Percentiles rank a stretch among this genome's conserved stretches.
phyloP scores from a whole-genome alignment of 2,329 filamentous ascomycete species.

The Sordariomycetes sp. region DNA sequence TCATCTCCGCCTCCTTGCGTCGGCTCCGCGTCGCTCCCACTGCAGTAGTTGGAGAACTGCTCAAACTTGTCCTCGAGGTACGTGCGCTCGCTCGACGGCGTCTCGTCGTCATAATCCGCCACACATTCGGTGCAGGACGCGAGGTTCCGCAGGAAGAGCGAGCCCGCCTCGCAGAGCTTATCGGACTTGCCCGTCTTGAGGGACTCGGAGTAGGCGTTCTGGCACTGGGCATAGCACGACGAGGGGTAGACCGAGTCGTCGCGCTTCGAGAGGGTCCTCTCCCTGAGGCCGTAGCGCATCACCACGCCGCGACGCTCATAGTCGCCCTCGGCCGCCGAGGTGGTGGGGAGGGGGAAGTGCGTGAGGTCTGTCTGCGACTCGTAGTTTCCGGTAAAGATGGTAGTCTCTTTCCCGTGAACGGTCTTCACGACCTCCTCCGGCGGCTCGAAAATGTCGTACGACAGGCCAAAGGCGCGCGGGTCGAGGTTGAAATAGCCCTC shows the following conservation, averaged over 20 bases:
- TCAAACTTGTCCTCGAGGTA: slow-evolving; percentile 26
- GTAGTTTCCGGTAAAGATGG: slow-evolving; percentile 45
- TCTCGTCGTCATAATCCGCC: slow-evolving; percentile 8
- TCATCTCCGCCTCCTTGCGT: not conserved
- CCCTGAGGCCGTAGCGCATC: not conserved
- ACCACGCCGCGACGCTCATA: not conserved
- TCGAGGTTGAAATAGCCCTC: slow-evolving; percentile 55
- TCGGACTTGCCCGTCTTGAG: slow-evolving; percentile 33
- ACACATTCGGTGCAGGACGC: slow-evolving; percentile 32
- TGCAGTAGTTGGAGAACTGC: slow-evolving; percentile 37
- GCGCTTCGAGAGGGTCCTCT: not conserved
- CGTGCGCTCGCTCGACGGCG: slow-evolving; percentile 14
- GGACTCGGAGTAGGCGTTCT: slow-evolving; percentile 34
- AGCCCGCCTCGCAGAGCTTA: slow-evolving; percentile 30
- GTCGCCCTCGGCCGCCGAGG: not conserved
- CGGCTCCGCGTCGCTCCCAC: slow-evolving; percentile 10
- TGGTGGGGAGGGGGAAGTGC: slow-evolving; percentile 16
- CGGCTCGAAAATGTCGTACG: slow-evolving; percentile 48
- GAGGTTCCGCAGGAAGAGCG: slow-evolving; percentile 27
- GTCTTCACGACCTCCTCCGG: slow-evolving; percentile 25
- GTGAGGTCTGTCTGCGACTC: slow-evolving; percentile 37
- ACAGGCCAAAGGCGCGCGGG: slow-evolving; percentile 49
- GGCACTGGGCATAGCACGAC: slow-evolving; percentile 42
- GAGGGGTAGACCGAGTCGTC: slow-evolving; percentile 27
- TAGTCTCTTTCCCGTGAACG: slow-evolving; percentile 24